Percentiles rank a stretch among this genome's conserved stretches.
Evolutionary conservation across 208 protist genomes (phyloP).

Genomic region (Acanthamoeba triangularis): DNA sequence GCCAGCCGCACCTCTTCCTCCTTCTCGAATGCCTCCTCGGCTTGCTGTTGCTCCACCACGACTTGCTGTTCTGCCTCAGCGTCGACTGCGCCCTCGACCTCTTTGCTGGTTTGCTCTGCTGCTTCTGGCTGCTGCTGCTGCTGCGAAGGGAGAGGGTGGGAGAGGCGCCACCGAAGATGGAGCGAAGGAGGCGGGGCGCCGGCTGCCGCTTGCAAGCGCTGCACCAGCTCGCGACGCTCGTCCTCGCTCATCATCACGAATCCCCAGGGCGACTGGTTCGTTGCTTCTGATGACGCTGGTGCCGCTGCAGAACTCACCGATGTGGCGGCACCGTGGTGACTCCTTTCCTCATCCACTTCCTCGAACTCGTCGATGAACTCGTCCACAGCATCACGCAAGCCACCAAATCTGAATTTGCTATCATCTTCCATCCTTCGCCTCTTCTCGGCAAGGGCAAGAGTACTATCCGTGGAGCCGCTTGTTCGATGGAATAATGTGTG

Average conservation of each 20-base stretch:
- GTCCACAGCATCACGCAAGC: background rate
- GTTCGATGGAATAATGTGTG: too few species aligned
- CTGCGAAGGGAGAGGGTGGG: background rate
- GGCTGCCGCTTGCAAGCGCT: background rate
- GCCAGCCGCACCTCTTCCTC: constrained; percentile 6
- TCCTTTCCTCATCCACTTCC: background rate
- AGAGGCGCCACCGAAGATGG: constrained; percentile 1
- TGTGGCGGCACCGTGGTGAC: background rate
- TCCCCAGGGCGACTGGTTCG: background rate
- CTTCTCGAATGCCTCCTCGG: background rate
- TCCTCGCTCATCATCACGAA: constrained; percentile 52
- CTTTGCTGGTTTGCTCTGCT: background rate
- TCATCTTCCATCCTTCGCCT: background rate
- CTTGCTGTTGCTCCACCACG: background rate
- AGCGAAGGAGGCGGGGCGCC: background rate
- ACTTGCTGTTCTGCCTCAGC: background rate
- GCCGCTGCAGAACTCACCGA: background rate
- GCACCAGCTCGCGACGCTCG: background rate
- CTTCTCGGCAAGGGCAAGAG: too few species aligned
- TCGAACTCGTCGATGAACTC: constrained; percentile 45
- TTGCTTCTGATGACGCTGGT: background rate
- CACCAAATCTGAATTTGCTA: background rate
- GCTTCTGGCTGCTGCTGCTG: background rate
- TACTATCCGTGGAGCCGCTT: too few species aligned
- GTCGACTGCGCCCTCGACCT: too few species aligned